Conservation (phyloP, 176 grass and related monocot genomes). For the Phyllostachys edulis region DNA sequence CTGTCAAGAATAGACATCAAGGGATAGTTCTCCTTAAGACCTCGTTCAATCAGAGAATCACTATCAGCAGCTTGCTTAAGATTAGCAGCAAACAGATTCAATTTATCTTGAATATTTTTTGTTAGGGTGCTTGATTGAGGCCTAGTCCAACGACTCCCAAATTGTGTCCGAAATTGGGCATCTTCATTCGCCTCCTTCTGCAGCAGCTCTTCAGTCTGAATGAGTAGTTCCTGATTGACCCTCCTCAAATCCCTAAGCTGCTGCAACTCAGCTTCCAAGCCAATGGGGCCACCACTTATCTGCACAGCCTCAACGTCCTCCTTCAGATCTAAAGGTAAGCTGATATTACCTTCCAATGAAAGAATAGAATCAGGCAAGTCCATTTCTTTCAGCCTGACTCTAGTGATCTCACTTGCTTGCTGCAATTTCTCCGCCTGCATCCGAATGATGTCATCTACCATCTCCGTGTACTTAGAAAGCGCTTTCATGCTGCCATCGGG, state of each 20-base stretch:
- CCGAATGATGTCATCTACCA: conserved; percentile 93
- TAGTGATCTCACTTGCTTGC: conserved; percentile 94
- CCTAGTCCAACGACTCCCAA: conserved; percentile 88
- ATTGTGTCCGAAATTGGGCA: conserved; percentile 87
- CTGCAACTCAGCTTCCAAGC: conserved; percentile 81
- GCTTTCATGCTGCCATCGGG: conserved; percentile 97
- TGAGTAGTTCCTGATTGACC: conserved; percentile 92
- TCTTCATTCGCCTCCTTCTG: conserved; percentile 97
- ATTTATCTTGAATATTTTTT: conserved; percentile 90
- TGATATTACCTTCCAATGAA: conserved; percentile 90
- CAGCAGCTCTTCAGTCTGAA: conserved; percentile 90
- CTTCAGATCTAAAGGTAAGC: conserved; percentile 80
- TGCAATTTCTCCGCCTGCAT: conserved; percentile 96
- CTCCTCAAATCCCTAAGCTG: conserved; percentile 94
- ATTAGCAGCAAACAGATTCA: conserved; percentile 91
- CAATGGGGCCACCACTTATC: conserved; percentile 92
- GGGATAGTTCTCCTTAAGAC: conserved; percentile 71
- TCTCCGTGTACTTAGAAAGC: conserved; percentile 96
- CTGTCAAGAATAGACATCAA: conserved; percentile 94
- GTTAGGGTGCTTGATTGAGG: conserved; percentile 94
- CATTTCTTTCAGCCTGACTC: conserved; percentile 97
- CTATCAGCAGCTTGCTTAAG: conserved; percentile 88
- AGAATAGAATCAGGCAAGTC: conserved; percentile 97
- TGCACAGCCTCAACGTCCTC: conserved; percentile 95
- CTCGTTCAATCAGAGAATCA: conserved; percentile 74